Conservation (phyloP, 805 yeast genomes). For the Candida sonorensis region DNA sequence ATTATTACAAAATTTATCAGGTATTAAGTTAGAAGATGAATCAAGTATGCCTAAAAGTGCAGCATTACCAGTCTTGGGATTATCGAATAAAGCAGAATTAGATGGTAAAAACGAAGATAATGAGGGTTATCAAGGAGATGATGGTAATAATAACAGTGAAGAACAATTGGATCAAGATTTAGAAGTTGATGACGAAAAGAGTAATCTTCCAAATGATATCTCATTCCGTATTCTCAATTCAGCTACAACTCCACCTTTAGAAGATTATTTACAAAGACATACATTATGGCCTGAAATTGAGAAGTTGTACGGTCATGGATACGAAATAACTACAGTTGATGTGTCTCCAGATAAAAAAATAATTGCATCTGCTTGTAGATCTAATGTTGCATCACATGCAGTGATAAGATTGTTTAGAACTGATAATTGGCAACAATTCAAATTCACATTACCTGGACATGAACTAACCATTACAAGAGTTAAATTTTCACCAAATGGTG, state of each 20-base stretch:
- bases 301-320: conserved; percentile 95
- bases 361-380: conserved; percentile 87
- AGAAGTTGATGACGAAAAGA: conserved; percentile 16
- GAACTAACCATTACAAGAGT: conserved; percentile 79
- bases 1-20: conserved; percentile 50
- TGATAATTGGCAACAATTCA: conserved; percentile 50
- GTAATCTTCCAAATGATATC: conserved; percentile 37
- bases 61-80: conserved; percentile 84
- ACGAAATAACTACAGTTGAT: conserved; percentile 79
- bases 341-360: conserved; percentile 53
- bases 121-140: conserved; percentile 28
- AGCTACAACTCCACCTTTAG: conserved; percentile 77
- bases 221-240: too few relatives aligned
- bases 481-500: conserved; percentile 64
- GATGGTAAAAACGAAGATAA: conserved; percentile 30
- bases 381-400: conserved; percentile 80
- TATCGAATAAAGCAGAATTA: conserved; percentile 80
- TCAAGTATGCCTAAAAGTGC: conserved; percentile 71
- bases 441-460: conserved; percentile 62
- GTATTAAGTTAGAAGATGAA: conserved; percentile 22
- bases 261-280: conserved; percentile 85
- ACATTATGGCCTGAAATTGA: conserved; percentile 95
- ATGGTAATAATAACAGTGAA: conserved; percentile 31
- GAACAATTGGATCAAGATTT: conserved; percentile 34
- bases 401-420: conserved; percentile 72